Evolutionary conservation across 495 filamentous ascomycete species (phyloP), one percentile per base, ranked within the genome.

Genomic region (Opeltia flavorubescens): DNA sequence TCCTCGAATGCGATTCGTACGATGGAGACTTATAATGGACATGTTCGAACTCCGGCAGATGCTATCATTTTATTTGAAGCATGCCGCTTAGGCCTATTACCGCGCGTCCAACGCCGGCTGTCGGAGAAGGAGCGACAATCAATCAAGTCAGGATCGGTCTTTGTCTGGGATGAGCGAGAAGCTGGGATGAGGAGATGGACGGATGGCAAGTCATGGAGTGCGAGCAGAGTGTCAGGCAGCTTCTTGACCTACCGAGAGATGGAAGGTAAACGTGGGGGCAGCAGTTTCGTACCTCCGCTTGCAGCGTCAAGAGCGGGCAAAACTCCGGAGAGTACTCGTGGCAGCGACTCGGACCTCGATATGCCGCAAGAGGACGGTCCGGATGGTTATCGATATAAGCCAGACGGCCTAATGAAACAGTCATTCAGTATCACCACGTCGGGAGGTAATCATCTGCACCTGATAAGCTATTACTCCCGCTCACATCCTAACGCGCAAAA

Each of bases 171-270:
- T 64, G 91, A 98, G 70, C 72, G 89, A 53, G 91, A 98, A 70
- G 91, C 91, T 7, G 91, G 91, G 46, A 98, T 98, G 91, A 76
- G 91, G 48, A 72, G 91, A 63, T 98, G 91, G 91, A 98, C 91
- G 0, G 91, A 98, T 55, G 91, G 91, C 18, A 98, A 98, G 62
- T 96, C 91, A 35, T 98, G 91, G 91, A 96, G 93, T 57, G 91
- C 91, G 21, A 95, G 89, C 60, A 77, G 91, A 46, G 91, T 98
- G 2, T 95, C 93, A 0, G 91, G 91, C 15, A 96, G 93, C 66
- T 98, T 98, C 58, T 66, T 98, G 44, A 98, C 91, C 2, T 98
- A 98, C 58, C 72, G 91, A 27, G 91, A 98, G 62, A 98, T 98
- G 91, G 91, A 98, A 60, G 91, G 91, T 61, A 96, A 96, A 66